A percentile compares a stretch with the other conserved stretches of the same genome.
phyloP scores from a whole-genome alignment of 2,329 filamentous ascomycete species.

The Verticillium isaacii region DNA sequence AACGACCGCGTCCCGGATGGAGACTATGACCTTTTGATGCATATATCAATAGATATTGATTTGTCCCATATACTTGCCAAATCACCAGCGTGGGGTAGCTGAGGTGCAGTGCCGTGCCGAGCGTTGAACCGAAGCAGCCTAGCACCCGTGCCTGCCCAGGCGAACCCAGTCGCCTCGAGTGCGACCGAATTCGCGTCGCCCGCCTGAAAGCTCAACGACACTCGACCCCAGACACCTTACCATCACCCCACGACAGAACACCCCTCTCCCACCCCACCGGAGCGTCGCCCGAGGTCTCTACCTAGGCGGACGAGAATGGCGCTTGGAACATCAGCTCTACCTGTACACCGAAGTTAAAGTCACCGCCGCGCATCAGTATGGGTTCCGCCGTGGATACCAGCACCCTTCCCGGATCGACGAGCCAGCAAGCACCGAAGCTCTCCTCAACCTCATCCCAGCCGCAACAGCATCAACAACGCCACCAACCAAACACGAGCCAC shows the following conservation, averaged over 20 bases:
- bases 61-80: neutral
- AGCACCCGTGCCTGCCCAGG: neutral
- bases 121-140: neutral
- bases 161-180: neutral
- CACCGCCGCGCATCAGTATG: neutral
- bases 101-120: neutral
- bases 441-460: neutral
- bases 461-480: neutral
- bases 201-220: neutral
- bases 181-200: neutral
- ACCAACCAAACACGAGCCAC: neutral
- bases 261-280: neutral
- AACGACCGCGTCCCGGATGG: neutral
- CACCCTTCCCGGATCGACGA: neutral
- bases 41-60: neutral
- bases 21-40: neutral
- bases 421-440: neutral
- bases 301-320: neutral
- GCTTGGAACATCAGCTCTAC: neutral
- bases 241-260: neutral
- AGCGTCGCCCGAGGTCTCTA: neutral
- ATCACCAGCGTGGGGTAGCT: neutral
- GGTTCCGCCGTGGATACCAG: neutral
- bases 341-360: neutral
- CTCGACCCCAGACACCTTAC: neutral